These are phyloP conservation scores for Leccinum imitatum DNA, from an alignment of 768 basidiomycete genomes.

Conservation along the genomic window DNA sequence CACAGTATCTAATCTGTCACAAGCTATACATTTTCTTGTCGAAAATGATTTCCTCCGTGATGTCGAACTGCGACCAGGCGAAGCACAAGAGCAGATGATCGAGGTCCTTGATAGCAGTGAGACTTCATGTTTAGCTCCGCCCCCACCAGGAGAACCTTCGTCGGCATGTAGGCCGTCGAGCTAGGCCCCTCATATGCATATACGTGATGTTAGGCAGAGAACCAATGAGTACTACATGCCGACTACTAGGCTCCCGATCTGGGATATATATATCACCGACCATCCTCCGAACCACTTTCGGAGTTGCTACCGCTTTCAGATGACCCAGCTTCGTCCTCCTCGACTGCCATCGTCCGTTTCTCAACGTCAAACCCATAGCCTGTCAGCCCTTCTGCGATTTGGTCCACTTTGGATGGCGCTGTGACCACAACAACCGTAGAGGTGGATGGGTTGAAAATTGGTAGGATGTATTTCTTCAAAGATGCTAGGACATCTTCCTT, in stretches of 20 bases:
- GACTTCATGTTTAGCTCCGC: neutral
- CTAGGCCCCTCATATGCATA: neutral
- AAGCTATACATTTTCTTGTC: constrained; percentile 87
- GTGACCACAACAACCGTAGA: constrained; percentile 84
- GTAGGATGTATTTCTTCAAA: constrained; percentile 74
- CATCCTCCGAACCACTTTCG: constrained; percentile 26
- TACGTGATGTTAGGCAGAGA: neutral
- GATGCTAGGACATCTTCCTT: constrained; percentile 71
- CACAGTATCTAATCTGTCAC: constrained; percentile 89
- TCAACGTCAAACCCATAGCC: constrained; percentile 79
- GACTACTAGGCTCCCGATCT: neutral
- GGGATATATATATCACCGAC: constrained; percentile 11
- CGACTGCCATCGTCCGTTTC: constrained; percentile 62
- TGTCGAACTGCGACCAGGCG: constrained; percentile 80
- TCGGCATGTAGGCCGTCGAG: neutral
- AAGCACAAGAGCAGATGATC: constrained; percentile 63
- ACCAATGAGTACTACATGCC: neutral
- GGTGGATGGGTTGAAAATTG: constrained; percentile 74
- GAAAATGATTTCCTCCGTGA: constrained; percentile 83
- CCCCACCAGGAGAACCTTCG: neutral
- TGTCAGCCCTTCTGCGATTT: constrained; percentile 63
- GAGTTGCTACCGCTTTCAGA: constrained; percentile 35
- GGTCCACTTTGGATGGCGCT: constrained; percentile 74
- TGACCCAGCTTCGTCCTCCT: constrained; percentile 48
- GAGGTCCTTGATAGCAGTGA: constrained; percentile 47